Percentiles rank a stretch among this genome's conserved stretches.
Evolutionary conservation across 306 rosid genomes (phyloP).

Genomic region (Sicyos edulis): DNA sequence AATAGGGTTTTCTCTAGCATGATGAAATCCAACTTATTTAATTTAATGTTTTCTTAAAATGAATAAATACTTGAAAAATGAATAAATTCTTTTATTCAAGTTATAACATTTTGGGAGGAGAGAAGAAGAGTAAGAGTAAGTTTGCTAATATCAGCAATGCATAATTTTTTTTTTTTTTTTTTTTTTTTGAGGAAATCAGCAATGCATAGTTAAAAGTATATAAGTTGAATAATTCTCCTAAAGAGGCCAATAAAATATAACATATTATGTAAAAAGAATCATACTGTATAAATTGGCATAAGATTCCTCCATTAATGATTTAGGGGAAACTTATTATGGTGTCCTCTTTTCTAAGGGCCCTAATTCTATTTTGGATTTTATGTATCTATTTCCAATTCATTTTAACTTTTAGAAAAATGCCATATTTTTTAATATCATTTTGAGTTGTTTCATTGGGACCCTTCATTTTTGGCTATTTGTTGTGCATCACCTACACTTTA

Average conservation of each 20-base stretch:
- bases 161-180: too few species aligned
- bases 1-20: too few species aligned
- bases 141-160: background rate
- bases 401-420: background rate
- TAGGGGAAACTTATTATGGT: background rate
- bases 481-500: background rate
- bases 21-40: too few species aligned
- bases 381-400: background rate
- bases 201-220: background rate
- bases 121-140: background rate
- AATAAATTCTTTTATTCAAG: too few species aligned
- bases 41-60: too few species aligned
- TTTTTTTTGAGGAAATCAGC: too few species aligned
- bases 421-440: background rate
- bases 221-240: background rate
- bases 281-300: background rate
- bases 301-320: background rate
- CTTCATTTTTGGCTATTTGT: background rate
- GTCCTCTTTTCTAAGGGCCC: background rate
- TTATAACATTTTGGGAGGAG: too few species aligned
- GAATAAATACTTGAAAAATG: too few species aligned
- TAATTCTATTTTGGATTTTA: background rate
- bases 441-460: slow-evolving; percentile 5
- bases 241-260: background rate
- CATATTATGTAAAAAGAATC: too few species aligned